Base-by-base conservation (phyloP, 257 asterid species). In the Schizonepeta tenuifolia region DNA sequence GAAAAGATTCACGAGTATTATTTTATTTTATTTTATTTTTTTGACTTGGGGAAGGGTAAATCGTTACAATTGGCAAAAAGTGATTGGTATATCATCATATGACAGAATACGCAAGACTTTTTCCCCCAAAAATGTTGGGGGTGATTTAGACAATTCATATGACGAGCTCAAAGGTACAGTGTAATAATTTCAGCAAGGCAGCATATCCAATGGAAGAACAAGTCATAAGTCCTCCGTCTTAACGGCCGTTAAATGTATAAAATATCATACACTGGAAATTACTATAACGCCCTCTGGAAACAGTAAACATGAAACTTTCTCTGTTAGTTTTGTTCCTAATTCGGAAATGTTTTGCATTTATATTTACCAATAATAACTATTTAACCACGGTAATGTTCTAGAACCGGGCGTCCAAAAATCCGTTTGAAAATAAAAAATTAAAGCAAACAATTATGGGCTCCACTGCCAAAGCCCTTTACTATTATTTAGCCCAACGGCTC, bases 351-450 rank as follows among this genome's bases (percentile, higher is more conserved):
- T 24, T 24, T 1, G 26, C 26, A 24, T 1, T 24, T 24, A 24
- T 24, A 24, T 24, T 24, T 24, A 24, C 26, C 26, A 24, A 24
- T 24, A 24, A 24, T 24, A 24, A 24, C 10, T 40, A 65, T 17
- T 57, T 55, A 6, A 14, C 17, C 14, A 9, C 1, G 5, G 71
- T 31, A 57, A 79, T 21, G 79, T 81, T 73, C 82, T 70, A 74
- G 86, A 82, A 75, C 18, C 81, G 80, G 80, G 83, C 80, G 78
- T 77, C 60, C 61, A 33, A 58, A 57, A 60, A 47, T 59, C 65
- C 63, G 46, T 76, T 49, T 22, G 26, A 20, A 63, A 60, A 13
- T 62, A 1, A 31, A 58, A 63, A 61, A 26, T 6, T 49, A 53
- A 68, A 77, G 65, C 7, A 21, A 64, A 14, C 6, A 28, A 43